Evolutionary conservation across 2,329 filamentous ascomycete species (phyloP), one percentile per base, ranked within the genome.

Genomic region (Apiospora malaysiana): DNA sequence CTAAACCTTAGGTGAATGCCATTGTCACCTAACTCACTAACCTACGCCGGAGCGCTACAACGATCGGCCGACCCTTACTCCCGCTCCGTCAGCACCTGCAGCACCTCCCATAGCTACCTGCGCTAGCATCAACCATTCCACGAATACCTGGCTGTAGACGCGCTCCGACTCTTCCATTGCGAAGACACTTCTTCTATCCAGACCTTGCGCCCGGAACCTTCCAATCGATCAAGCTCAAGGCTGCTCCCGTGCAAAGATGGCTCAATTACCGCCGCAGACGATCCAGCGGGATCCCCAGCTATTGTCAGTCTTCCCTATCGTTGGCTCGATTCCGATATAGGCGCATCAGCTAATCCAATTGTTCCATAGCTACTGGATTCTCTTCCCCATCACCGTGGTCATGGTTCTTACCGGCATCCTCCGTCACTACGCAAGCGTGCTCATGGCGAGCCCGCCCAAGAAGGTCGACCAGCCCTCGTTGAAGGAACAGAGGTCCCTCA

Each of bases 271-370:
- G 75, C 92, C 94, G 77, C 96, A 99, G 87, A 96, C 94, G 86
- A 98, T 99, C 89, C 93, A 97, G 85, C 85, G 96, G 89, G 97
- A 99, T 92, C 95, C 96, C 79, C 95, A 97, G 84, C 88, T 99
- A 75, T 97, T 99, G 96, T 98, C 86, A 80, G 93, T 40, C 27
- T n/a, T 21, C 27, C 6, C 56, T 32, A 5, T 70, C 25, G 27
- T 27, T 3, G 27, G 8, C 56, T 63, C 32, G 18, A 40, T 40
- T 3, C 21, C 0, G 21, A 40, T 63, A 40, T 32, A 23, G 37
- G 56, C 56, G 32, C 32, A 32, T 45, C 7, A 63, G 56, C 32
- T 63, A 63, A 63, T 18, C 21, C 32, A 21, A 9, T 4, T 37
- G 93, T 65, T 25, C 16, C 72, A 70, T 78, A 99, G 96, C 85